A percentile compares a stretch with the other conserved stretches of the same genome.
phyloP scores from a whole-genome alignment of 768 basidiomycete species.

The Termitomyces eurrhizus region DNA sequence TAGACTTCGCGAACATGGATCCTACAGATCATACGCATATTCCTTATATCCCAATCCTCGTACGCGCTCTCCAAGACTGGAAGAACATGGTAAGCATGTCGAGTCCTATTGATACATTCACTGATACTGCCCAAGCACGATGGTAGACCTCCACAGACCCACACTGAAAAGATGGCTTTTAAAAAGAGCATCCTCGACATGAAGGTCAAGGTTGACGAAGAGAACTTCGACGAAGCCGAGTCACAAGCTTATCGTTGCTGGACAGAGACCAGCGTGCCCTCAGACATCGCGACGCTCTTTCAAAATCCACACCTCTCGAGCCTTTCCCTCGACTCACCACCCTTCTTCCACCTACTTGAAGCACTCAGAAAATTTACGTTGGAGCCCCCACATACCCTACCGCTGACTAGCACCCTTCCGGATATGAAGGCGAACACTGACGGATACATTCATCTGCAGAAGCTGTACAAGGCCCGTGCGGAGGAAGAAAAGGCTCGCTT shows the following conservation, averaged over 20 bases:
- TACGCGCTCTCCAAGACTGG: slow-evolving; percentile 82
- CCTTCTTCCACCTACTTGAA: slow-evolving; percentile 75
- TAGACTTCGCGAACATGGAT: slow-evolving; percentile 80
- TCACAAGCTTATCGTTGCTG: slow-evolving; percentile 83
- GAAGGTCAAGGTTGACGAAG: slow-evolving; percentile 80
- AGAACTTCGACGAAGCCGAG: slow-evolving; percentile 96
- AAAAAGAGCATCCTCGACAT: slow-evolving; percentile 59
- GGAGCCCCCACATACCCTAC: slow-evolving; percentile 59
- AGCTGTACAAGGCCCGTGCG: slow-evolving; percentile 76
- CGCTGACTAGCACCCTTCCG: slow-evolving; percentile 82
- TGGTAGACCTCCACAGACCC: slow-evolving; percentile 52
- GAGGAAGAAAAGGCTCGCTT: slow-evolving; percentile 62
- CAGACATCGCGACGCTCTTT: slow-evolving; percentile 63
- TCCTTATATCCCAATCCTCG: slow-evolving; percentile 86
- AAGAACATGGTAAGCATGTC: slow-evolving; percentile 56
- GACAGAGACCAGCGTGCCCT: slow-evolving; percentile 58
- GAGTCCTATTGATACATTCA: neutral
- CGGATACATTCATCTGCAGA: slow-evolving; percentile 81
- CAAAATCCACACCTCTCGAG: slow-evolving; percentile 47
- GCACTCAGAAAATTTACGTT: slow-evolving; percentile 68
- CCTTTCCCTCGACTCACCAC: slow-evolving; percentile 43
- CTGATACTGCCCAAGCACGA: slow-evolving; percentile 48
- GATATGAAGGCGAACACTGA: slow-evolving; percentile 94
- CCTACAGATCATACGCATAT: slow-evolving; percentile 87
- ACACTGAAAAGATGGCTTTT: slow-evolving; percentile 74